Evolutionary conservation across 106 monocot genomes (phyloP).

Genomic region (Triglochin maritima): DNA sequence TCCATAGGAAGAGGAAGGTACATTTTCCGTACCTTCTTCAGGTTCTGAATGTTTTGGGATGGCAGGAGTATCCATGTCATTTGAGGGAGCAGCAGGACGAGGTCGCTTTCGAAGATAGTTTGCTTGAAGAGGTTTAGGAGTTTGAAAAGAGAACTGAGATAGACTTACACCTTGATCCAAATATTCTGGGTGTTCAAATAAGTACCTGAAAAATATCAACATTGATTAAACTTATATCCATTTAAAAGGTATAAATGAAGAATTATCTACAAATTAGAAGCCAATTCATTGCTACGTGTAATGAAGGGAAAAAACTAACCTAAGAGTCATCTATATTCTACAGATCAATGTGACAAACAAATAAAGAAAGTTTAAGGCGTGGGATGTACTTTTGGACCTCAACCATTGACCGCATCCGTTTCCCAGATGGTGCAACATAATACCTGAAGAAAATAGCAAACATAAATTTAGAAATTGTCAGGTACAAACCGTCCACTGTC

Average conservation of each 20-base stretch:
- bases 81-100: slow-evolving; percentile 1
- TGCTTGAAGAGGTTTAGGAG: slow-evolving; percentile 60
- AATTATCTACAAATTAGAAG: background rate
- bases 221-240: background rate
- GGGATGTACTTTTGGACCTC: slow-evolving; percentile 50
- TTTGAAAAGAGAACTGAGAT: slow-evolving; percentile 63
- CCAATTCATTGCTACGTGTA: background rate
- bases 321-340: background rate
- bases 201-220: slow-evolving; percentile 28
- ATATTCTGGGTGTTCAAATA: slow-evolving; percentile 47
- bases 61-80: background rate
- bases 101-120: slow-evolving; percentile 59
- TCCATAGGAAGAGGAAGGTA: background rate
- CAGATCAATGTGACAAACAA: background rate
- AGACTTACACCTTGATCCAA: slow-evolving; percentile 29
- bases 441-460: slow-evolving; percentile 32
- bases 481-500: background rate
- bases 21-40: slow-evolving; percentile 3
- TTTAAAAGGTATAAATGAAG: background rate
- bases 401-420: slow-evolving; percentile 65
- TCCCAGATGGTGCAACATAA: slow-evolving; percentile 65
- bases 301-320: background rate
- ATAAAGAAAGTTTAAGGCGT: background rate
- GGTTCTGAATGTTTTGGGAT: background rate
- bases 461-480: background rate